Base-by-base conservation (phyloP, 2,329 filamentous ascomycete species). In the Colletotrichum siamense region DNA sequence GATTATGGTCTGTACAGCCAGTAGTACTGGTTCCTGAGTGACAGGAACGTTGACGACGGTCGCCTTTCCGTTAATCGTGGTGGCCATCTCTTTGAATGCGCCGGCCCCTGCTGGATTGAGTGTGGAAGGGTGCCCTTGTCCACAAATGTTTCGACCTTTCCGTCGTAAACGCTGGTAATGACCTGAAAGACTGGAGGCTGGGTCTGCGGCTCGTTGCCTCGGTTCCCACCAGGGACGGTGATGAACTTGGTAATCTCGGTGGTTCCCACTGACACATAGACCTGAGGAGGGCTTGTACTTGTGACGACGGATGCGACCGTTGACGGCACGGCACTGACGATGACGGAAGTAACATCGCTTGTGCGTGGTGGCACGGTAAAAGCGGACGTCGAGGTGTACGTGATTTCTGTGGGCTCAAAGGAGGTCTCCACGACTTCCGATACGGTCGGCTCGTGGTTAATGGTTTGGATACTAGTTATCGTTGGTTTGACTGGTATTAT, bases 171-270 rank as follows among this genome's bases (percentile, higher is more conserved):
- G 2, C 78, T 79, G 5, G 79, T 80, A 3, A 80, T 63, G 6
- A 81, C 76, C 2, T 80, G 61, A n/a, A 79, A 78, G 8, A 80
- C 77, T 0, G 80, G 79, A 8, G 71, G 55, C 18, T 61, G 65
- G 24, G 63, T 73, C 24, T 64, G 28, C 15, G 63, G 12, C 32
- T 62, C 67, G 18, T 59, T 70, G 30, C 30, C 49, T 18, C 39
- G 70, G 22, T 52, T 78, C 30, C 10, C 77, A 28, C 44, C 69
- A 4, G 57, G 75, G 12, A 61, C 32, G 0, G 81, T 81, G 22
- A 78, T 75, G 12, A 77, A 70, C 3, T 69, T 71, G 4, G 78
- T 80, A 34, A 82, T 79, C n/a, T 77, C 79, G 18, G 79, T 79
- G 12, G 52, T 75, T 1, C 80, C 80, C 30, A 79, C 59, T 22